Base-by-base conservation (phyloP, 1,284 basidiomycete genomes). In the Golubevia pallescens region DNA sequence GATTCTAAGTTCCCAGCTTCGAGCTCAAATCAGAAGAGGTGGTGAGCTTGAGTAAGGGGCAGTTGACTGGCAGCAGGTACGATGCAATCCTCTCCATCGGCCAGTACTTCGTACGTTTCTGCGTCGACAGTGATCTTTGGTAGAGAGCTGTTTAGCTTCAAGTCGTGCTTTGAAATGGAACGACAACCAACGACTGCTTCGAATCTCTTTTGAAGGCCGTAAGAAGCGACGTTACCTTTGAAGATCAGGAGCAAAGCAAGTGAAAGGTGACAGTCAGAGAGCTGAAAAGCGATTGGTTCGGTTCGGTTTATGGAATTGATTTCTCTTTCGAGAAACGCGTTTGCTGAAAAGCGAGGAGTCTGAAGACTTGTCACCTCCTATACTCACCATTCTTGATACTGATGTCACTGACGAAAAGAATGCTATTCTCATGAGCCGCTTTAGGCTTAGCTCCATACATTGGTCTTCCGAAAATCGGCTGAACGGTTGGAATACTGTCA, bases 101-200 rank as follows among this genome's bases (percentile, higher is more conserved):
- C 79, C 6, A 64, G 61, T 21, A 83, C 81, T 19, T 68, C 69
- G 85, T 96, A 97, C 63, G 89, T 93, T 87, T 99, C 96, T 0
- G 97, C 93, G 85, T 99, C 93, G 55, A 99, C 95, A 13, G 74
- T 87, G 90, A 99, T 93, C 83, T 88, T 88, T 1, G 96, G 97
- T 71, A 90, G 90, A 60, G 88, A 86, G 66, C 90, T 88, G 86
- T 99, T 99, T 89, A 91, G 92, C 87, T 97, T 98, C 94, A 98
- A 95, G 83, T 95, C 91, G 78, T 89, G 89, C 88, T 98, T 98
- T 32, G 86, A 89, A 57, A 98, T 88, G 1, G 86, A 87, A 34
- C 95, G 88, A 79, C 95, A 98, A 13, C 89, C 89, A 66, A 88
- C 88, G 52, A 98, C 96, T 0, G 93, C 90, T 72, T 92, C 91